Conservation (phyloP, 768 basidiomycete genomes). For the Rhizopogon roseolus region DNA sequence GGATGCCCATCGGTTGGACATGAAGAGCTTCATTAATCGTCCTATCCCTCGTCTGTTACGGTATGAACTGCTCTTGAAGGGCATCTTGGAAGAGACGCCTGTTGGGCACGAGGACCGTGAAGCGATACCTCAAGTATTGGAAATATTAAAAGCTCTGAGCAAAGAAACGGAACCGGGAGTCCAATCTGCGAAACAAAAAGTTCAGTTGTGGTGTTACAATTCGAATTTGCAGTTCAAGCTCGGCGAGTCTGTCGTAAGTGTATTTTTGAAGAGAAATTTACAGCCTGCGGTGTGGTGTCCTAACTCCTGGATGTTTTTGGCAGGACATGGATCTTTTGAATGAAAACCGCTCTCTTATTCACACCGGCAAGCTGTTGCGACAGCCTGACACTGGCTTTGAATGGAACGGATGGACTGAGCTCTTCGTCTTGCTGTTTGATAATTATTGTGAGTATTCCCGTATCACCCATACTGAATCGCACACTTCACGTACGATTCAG, state of each 20-base stretch:
- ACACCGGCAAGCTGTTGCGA: constrained; percentile 76
- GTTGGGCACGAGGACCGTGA: constrained; percentile 75
- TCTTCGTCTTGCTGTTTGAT: constrained; percentile 89
- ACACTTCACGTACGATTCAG: constrained; percentile 33
- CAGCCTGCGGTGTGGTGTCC: too few species aligned
- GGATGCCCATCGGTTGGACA: constrained; percentile 77
- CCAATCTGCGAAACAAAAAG: constrained; percentile 79
- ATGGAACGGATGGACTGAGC: constrained; percentile 87
- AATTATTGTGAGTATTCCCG: constrained; percentile 71
- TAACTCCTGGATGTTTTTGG: constrained; percentile 2
- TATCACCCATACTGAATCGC: not conserved
- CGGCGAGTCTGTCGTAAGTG: constrained; percentile 61
- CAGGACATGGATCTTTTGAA: constrained; percentile 88
- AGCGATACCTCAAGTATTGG: constrained; percentile 80
- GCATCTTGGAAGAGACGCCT: constrained; percentile 73
- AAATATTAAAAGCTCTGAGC: constrained; percentile 80
- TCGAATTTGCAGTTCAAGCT: constrained; percentile 74
- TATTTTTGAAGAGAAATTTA: too few species aligned
- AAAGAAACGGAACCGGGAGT: constrained; percentile 89
- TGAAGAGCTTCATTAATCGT: constrained; percentile 91
- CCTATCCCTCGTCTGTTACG: constrained; percentile 88
- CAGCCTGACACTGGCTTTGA: constrained; percentile 87
- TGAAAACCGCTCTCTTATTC: constrained; percentile 76
- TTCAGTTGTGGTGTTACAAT: constrained; percentile 85
- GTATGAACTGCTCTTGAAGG: constrained; percentile 80